Conservation (phyloP, 1,139 yeast species). For the Geotrichum citri-aurantii region DNA sequence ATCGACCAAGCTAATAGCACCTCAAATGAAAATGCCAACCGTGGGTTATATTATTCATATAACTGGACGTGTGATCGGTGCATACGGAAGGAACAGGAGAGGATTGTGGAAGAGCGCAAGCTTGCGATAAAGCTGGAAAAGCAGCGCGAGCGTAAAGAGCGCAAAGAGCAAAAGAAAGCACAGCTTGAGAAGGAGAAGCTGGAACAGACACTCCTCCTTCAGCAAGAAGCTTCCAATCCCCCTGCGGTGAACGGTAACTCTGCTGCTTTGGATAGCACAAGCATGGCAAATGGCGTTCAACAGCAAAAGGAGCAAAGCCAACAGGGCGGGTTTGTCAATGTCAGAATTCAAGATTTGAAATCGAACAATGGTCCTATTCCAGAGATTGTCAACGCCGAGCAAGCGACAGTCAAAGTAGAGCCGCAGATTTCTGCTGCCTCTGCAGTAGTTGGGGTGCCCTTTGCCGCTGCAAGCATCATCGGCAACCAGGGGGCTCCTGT, state of each 20-base stretch:
- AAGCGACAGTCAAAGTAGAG: background rate
- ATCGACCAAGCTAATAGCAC: background rate
- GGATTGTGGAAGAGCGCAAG: constrained; percentile 16
- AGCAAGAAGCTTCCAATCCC: background rate
- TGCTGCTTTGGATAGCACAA: background rate
- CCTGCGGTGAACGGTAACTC: background rate
- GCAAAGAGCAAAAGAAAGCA: constrained; percentile 9
- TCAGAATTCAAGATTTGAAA: background rate
- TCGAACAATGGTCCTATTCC: background rate
- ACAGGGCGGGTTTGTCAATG: background rate
- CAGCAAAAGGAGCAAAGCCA: background rate
- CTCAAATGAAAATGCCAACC: background rate
- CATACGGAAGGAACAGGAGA: constrained; percentile 9
- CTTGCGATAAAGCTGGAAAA: background rate
- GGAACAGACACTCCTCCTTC: background rate
- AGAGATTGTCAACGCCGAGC: background rate
- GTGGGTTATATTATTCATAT: constrained; percentile 3
- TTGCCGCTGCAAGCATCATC: background rate
- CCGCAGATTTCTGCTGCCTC: background rate
- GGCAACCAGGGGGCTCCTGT: background rate
- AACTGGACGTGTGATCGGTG: constrained; percentile 11
- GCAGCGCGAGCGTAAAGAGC: constrained; percentile 3
- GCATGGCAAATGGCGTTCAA: background rate
- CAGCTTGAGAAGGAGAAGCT: background rate
- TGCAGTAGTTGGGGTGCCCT: background rate